A percentile compares a stretch with the other conserved stretches of the same genome.
phyloP scores from a whole-genome alignment of 2,329 filamentous ascomycete species.

The Albophoma yamanashiensis region DNA sequence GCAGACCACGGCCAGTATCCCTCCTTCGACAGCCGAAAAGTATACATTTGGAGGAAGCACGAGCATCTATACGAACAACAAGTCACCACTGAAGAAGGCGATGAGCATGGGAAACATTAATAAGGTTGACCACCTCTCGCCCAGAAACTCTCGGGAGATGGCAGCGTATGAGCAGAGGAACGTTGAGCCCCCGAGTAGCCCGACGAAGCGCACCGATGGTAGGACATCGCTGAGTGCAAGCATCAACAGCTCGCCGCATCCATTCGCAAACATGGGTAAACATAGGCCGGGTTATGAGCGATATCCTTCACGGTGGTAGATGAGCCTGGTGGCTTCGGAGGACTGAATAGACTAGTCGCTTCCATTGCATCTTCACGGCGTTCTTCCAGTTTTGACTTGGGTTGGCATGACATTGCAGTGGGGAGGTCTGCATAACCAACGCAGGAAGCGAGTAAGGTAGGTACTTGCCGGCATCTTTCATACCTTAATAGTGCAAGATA shows the following conservation, averaged over 20 bases:
- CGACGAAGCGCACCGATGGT: conserved; percentile 24
- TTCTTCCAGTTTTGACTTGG: not conserved
- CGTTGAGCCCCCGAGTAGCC: conserved; percentile 26
- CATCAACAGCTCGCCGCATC: conserved; percentile 19
- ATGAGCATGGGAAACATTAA: conserved; percentile 50
- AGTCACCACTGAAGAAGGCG: conserved; percentile 75
- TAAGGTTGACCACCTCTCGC: conserved; percentile 29
- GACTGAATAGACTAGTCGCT: not conserved
- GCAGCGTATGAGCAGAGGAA: conserved; percentile 43
- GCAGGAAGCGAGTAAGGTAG: not conserved
- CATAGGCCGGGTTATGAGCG: conserved; percentile 28
- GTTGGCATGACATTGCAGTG: not conserved
- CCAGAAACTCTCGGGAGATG: conserved; percentile 52
- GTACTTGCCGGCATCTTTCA: no score
- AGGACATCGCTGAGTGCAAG: conserved; percentile 14
- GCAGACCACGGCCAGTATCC: conserved; percentile 7
- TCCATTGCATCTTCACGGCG: not conserved
- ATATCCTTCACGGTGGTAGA: conserved; percentile 25
- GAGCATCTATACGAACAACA: conserved; percentile 69
- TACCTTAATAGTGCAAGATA: no score
- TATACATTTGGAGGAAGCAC: conserved; percentile 57
- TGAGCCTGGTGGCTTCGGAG: not conserved
- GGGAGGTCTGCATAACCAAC: not conserved
- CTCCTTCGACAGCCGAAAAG: conserved; percentile 13
- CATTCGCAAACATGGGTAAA: conserved; percentile 26